phyloP scores from a whole-genome alignment of 441 rosid species.

The Sinapis alba region DNA sequence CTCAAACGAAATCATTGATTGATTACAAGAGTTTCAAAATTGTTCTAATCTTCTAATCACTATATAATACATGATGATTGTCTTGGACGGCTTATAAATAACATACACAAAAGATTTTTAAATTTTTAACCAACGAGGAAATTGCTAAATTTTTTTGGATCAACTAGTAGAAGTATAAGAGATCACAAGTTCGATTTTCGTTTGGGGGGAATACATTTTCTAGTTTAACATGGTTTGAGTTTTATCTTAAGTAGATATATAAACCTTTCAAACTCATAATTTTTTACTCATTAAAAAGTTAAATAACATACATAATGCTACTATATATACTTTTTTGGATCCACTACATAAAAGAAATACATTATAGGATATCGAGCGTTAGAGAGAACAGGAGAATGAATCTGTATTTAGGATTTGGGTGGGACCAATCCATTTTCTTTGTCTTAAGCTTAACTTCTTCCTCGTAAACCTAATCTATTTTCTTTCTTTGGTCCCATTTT shows the following conservation, averaged over 20 bases:
- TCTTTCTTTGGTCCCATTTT: slow-evolving; percentile 35
- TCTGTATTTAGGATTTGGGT: slow-evolving; percentile 12
- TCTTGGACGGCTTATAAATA: background rate
- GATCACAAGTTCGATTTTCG: too few species aligned
- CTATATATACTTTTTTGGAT: slow-evolving; percentile 2
- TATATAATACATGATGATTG: background rate
- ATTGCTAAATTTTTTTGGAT: too few species aligned
- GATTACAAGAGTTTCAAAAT: slow-evolving; percentile 13
- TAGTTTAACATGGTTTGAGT: too few species aligned
- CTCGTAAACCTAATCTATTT: slow-evolving; percentile 33
- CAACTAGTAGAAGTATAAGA: too few species aligned
- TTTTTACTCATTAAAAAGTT: too few species aligned
- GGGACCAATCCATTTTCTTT: slow-evolving; percentile 25
- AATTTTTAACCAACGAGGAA: too few species aligned
- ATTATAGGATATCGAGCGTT: background rate
- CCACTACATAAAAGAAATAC: background rate
- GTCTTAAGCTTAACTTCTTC: slow-evolving; percentile 30
- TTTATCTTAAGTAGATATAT: too few species aligned
- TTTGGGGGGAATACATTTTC: too few species aligned
- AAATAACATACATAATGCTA: background rate
- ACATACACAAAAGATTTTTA: background rate
- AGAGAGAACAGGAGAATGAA: background rate
- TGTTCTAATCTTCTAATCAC: background rate
- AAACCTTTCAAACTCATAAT: too few species aligned
- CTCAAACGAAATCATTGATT: slow-evolving; percentile 20